Evolutionary conservation across 2,329 filamentous ascomycete genomes (phyloP).

Genomic region (Monosporascus ibericus): DNA sequence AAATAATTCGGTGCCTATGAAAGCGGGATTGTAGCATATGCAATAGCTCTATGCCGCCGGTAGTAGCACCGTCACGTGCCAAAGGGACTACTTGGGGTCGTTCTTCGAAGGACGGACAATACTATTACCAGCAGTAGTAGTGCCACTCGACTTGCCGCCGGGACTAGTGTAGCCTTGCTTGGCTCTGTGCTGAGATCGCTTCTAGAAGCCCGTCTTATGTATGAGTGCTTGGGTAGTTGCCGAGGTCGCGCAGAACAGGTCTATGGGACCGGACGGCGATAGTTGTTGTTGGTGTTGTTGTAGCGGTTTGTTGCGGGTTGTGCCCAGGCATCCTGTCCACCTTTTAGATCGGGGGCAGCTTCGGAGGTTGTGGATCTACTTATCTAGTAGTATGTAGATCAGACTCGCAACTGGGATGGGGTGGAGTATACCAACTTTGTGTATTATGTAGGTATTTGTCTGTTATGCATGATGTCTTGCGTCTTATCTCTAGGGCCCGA

Average conservation of each 20-base stretch:
- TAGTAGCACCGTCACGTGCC: too few species aligned
- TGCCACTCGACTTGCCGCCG: neutral
- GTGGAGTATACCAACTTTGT: too few species aligned
- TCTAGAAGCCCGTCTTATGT: neutral
- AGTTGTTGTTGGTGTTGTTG: neutral
- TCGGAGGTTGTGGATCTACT: too few species aligned
- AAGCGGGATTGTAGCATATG: too few species aligned
- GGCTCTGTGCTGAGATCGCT: neutral
- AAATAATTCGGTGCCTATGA: too few species aligned
- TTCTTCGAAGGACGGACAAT: neutral
- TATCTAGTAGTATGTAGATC: too few species aligned
- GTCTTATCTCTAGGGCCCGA: neutral
- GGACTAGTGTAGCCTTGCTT: neutral
- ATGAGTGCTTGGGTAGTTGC: neutral
- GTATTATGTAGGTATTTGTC: too few species aligned
- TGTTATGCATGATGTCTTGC: too few species aligned
- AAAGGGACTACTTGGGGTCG: neutral
- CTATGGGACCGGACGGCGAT: neutral
- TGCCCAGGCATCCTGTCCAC: too few species aligned
- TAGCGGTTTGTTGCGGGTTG: neutral
- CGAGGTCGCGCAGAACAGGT: neutral
- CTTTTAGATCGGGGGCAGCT: too few species aligned
- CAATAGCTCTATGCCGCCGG: too few species aligned
- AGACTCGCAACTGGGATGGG: too few species aligned
- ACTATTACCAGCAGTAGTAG: neutral